Evolutionary conservation across 345 rosid species (phyloP).

Genomic region (Linum tenue): DNA sequence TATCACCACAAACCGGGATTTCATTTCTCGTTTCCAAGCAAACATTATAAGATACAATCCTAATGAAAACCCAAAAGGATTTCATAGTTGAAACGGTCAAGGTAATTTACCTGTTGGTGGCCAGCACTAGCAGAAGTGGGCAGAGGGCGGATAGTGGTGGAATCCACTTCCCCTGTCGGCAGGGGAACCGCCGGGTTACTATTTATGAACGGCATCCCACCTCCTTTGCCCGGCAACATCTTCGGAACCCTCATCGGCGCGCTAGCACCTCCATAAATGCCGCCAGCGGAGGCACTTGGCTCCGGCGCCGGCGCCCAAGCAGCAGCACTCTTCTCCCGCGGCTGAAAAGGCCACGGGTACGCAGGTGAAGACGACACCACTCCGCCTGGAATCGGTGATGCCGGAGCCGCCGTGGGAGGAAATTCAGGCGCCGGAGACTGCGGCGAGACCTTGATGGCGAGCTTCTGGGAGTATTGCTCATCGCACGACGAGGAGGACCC

Average conservation of each 20-base stretch:
- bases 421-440: slow-evolving; percentile 7
- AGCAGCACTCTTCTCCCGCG: slow-evolving; percentile 31
- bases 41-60: too few species aligned
- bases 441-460: slow-evolving; percentile 43
- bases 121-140: slow-evolving; percentile 36
- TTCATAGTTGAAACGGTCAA: too few species aligned
- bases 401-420: slow-evolving; percentile 22
- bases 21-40: too few species aligned
- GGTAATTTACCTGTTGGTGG: slow-evolving; percentile 28
- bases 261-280: slow-evolving; percentile 12
- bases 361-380: slow-evolving; percentile 54
- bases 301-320: slow-evolving; percentile 48
- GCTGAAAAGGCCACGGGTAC: slow-evolving; percentile 80
- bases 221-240: slow-evolving; percentile 49
- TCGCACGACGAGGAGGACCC: slow-evolving; percentile 49
- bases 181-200: slow-evolving; percentile 96
- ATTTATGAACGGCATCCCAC: slow-evolving; percentile 72
- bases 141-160: slow-evolving; percentile 72
- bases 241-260: slow-evolving; percentile 34
- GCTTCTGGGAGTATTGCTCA: slow-evolving; percentile 35
- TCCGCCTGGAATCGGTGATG: slow-evolving; percentile 56
- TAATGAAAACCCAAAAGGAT: too few species aligned
- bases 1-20: too few species aligned
- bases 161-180: slow-evolving; percentile 91
- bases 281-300: slow-evolving; percentile 17